Conservation (phyloP, 306 rosid genomes). For the Dicorynia guianensis region DNA sequence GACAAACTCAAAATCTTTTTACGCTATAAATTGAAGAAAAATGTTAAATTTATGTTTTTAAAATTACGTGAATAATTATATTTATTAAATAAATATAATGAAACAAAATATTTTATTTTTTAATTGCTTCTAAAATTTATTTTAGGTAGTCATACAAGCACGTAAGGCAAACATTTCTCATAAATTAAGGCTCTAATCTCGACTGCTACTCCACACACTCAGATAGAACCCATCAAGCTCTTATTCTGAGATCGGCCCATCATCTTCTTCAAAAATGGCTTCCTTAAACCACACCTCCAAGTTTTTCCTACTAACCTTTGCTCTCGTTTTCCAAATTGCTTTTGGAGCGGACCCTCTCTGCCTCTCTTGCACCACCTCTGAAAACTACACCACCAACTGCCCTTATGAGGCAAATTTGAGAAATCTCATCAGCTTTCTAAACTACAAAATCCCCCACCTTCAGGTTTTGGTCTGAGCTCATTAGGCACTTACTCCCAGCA, state of each 20-base stretch:
- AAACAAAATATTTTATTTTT: too few relatives aligned
- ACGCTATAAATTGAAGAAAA: slow-evolving; percentile 36
- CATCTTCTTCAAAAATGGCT: slow-evolving; percentile 40
- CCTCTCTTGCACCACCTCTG: slow-evolving; percentile 55
- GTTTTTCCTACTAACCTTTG: background rate
- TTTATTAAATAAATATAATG: too few relatives aligned
- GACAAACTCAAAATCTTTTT: background rate
- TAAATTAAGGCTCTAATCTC: slow-evolving; percentile 23
- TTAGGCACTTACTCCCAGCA: slow-evolving; percentile 12
- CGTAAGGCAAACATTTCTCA: too few relatives aligned
- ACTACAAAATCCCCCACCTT: slow-evolving; percentile 38
- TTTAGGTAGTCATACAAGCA: too few relatives aligned
- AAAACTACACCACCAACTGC: slow-evolving; percentile 52
- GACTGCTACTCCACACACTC: too few relatives aligned
- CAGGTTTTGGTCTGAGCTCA: slow-evolving; percentile 45
- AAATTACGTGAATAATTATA: too few relatives aligned
- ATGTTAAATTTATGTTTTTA: too few relatives aligned
- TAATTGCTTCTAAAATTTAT: too few relatives aligned
- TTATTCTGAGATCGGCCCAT: background rate
- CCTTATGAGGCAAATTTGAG: slow-evolving; percentile 41
- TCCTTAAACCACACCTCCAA: slow-evolving; percentile 31
- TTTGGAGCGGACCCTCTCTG: slow-evolving; percentile 54
- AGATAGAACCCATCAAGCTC: background rate
- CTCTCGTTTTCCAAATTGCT: slow-evolving; percentile 48
- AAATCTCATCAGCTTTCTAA: slow-evolving; percentile 21